These are phyloP conservation scores for Ceratocystis albifundus DNA, from an alignment of 2,329 filamentous ascomycete species.

Conservation along the genomic window DNA sequence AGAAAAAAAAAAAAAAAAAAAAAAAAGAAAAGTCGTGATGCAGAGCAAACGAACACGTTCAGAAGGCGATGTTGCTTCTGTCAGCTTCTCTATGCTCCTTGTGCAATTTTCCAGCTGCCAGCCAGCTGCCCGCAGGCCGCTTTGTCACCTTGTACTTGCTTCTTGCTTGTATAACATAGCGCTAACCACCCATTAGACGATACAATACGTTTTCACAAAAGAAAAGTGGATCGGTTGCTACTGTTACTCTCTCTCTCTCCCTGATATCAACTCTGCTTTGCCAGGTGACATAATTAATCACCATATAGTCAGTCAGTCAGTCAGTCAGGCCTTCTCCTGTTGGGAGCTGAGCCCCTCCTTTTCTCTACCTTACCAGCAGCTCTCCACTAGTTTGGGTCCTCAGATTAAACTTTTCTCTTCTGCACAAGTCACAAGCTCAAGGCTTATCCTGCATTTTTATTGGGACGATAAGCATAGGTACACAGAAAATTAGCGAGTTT, in stretches of 20 bases:
- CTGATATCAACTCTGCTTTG: neutral
- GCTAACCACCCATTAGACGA: too few relatives aligned
- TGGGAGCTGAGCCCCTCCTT: neutral
- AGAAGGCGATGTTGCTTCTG: conserved; percentile 22
- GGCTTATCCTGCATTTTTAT: neutral
- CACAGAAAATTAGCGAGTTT: neutral
- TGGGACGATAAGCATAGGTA: conserved; percentile 7
- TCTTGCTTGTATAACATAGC: neutral
- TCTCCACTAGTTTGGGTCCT: neutral
- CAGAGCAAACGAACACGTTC: conserved; percentile 20
- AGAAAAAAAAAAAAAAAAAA: conserved; percentile 19
- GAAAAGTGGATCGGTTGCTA: neutral
- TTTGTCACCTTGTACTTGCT: neutral
- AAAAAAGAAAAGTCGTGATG: conserved; percentile 20
- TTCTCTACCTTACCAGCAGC: neutral
- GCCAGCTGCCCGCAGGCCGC: conserved; percentile 6
- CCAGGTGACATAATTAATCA: neutral
- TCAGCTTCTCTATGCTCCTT: conserved; percentile 22
- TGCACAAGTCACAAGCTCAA: neutral
- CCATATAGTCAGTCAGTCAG: too few relatives aligned
- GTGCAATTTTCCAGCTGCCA: conserved; percentile 10
- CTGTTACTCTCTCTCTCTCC: too few relatives aligned
- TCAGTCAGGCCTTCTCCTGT: neutral
- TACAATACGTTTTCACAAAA: neutral
- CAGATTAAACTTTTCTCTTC: conserved; percentile 9